Evolutionary conservation across 1,139 yeast genomes (phyloP), one percentile per base, ranked within the genome.

Genomic region (Blastobotrys persicus): DNA sequence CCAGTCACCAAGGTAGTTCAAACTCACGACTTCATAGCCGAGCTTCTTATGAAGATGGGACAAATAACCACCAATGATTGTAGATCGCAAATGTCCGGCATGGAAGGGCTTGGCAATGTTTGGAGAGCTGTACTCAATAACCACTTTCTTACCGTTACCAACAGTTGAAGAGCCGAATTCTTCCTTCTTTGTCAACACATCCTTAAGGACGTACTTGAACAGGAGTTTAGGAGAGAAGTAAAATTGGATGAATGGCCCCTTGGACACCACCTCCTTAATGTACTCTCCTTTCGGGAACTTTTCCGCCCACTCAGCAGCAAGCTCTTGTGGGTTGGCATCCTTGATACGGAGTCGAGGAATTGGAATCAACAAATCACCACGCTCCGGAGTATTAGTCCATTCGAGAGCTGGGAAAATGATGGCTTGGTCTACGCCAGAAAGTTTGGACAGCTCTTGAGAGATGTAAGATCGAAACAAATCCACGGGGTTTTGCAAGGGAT

Each of bases 71-170:
- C 99, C 99, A 67, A 92, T 92, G 66, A 92, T 92, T 35, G 99
- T 92, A 39, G 96, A 88, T 74, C 99, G 84, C 71, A 92, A 81
- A 71, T 92, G 99, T 52, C 99, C 99, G 52, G 99, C 99, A 66
- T 92, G 99, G 85, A 92, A 92, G 12, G 98, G 98, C 72, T 92
- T 92, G 58, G 99, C 99, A 65, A 92, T 92, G 69, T 92, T 92
- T 59, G 99, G 99, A 43, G 98, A 91, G 3, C 97, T 88, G 65
- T 94, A 92, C 70, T 92, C 99, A 59, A 94, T 78, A 46, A 89
- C 65, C 19, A 85, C 76, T 60, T 77, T 86, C 71, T 92, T 85
- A 58, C 83, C 84, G 40, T 73, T 72, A 46, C 95, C 97, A 51
- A 88, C 64, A 45, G 91, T 86, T 58, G 85, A 75, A 48, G 82